Conservation (phyloP, 2,329 filamentous ascomycete species). For the Fusarium gaditjirri region DNA sequence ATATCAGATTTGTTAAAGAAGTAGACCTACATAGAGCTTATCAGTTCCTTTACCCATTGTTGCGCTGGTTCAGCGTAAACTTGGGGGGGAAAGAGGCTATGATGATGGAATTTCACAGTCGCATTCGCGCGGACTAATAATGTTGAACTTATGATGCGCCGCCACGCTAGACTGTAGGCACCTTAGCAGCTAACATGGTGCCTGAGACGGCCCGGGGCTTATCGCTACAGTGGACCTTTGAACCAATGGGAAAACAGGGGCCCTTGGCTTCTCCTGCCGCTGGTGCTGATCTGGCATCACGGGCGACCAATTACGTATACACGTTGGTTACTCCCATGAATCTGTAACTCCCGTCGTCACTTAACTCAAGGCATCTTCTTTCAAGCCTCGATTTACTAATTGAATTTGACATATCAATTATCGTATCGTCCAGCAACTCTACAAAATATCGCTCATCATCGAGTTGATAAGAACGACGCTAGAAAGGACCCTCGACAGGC, state of each 20-base stretch:
- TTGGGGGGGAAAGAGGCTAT: slow-evolving; percentile 1
- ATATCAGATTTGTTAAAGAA: not conserved
- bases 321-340: slow-evolving; percentile 33
- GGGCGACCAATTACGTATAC: slow-evolving; percentile 44
- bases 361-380: slow-evolving; percentile 24
- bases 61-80: slow-evolving; percentile 5
- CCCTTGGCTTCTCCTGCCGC: slow-evolving; percentile 17
- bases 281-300: slow-evolving; percentile 44
- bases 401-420: not conserved
- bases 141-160: slow-evolving; percentile 26
- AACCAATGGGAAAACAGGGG: slow-evolving; percentile 20
- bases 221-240: slow-evolving; percentile 17
- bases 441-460: not conserved
- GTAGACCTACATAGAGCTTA: slow-evolving; percentile 55
- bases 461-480: not conserved
- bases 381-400: not conserved
- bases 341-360: not conserved
- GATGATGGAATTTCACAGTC: slow-evolving; percentile 22
- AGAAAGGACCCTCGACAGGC: slow-evolving; percentile 14
- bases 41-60: slow-evolving; percentile 58
- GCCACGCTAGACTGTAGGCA: slow-evolving; percentile 6
- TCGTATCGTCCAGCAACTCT: not conserved
- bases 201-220: slow-evolving; percentile 35
- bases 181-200: slow-evolving; percentile 11
- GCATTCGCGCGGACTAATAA: not conserved